A percentile compares a stretch with the other conserved stretches of the same genome.
Evolutionary conservation across 805 yeast species (phyloP).

Genomic region (Suhomyces faveliae): DNA sequence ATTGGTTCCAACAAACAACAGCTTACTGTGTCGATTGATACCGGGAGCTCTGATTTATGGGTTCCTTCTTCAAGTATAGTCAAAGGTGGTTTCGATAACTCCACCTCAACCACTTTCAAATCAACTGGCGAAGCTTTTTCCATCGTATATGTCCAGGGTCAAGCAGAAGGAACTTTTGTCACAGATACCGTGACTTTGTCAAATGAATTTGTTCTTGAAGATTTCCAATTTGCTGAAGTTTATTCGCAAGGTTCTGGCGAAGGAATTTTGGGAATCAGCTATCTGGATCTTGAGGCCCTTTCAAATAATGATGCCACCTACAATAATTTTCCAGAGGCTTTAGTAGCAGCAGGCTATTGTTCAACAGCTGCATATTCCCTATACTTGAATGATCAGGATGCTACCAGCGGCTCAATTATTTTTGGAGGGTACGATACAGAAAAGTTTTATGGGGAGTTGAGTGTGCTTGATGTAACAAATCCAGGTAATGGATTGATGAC

Average conservation of each 20-base stretch:
- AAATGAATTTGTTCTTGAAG: conserved; percentile 1
- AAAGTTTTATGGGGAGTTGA: conserved; percentile 19
- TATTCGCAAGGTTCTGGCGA: conserved; percentile 8
- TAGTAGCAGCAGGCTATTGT: conserved; percentile 12
- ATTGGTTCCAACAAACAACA: not conserved
- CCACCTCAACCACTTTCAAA: conserved; percentile 8
- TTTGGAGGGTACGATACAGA: conserved; percentile 23
- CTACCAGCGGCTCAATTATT: conserved; percentile 14
- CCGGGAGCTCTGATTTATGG: conserved; percentile 2
- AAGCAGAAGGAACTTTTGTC: conserved; percentile 7
- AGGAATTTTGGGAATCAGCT: conserved; percentile 7
- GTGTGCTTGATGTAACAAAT: conserved; percentile 8
- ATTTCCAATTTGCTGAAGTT: conserved; percentile 11
- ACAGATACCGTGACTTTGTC: conserved; percentile 8
- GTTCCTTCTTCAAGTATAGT: not conserved
- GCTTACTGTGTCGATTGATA: not conserved
- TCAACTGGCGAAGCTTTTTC: conserved; percentile 3
- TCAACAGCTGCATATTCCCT: conserved; percentile 11
- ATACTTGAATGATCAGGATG: conserved; percentile 12
- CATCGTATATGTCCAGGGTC: conserved; percentile 5
- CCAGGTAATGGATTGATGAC: not conserved
- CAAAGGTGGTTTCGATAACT: not conserved
- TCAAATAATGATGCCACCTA: not conserved
- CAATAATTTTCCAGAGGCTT: conserved; percentile 12
- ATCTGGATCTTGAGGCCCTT: not conserved